Evolutionary conservation across 2,329 filamentous ascomycete genomes (phyloP), one percentile per base, ranked within the genome.

Genomic region (Corynespora cassiicola): DNA sequence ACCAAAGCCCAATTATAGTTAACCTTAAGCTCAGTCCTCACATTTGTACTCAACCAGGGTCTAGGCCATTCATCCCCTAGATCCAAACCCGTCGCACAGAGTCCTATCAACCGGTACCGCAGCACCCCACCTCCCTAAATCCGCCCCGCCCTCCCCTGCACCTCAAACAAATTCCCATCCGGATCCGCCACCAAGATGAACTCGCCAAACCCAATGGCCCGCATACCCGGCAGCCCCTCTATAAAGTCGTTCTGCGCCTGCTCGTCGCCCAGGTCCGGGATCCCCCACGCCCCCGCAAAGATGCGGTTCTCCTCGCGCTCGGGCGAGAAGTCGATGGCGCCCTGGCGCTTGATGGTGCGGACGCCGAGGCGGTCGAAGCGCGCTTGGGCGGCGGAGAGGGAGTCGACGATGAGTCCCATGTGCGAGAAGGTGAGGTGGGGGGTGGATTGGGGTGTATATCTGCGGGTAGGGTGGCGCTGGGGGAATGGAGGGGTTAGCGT

Each of bases 331-430:
- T 39, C 24, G 3, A 43, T n/a, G 12, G 57, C 56, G 5, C 58
- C 56, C 9, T 42, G 43, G 5, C 47, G 28, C 50, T 68, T 68
- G n/a, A 64, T 26, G n/a, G 65, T 50, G 5, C 45, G 44, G 8
- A 60, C 51, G 11, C 39, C 39, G 11, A 36, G 31, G 0, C 29
- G 26, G 6, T 63, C 56, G n/a, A 66, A 50, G 3, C 59, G 50
- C 1, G 27, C 26, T 48, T 68, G 58, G 1, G 59, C 52, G 6
- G 52, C 55, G 12, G 44, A 26, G 4, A 68, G 42, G 38, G 68
- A 61, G 2, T 61, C 64, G 7, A 70, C 68, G 9, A 71, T 53
- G 12, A 71, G 52, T 3, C 68, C 68, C 10, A 70, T 45, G 43
- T 71, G 64, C 10, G 56, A 54, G 29, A 70, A 63, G 2, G 62